phyloP scores from a whole-genome alignment of 164 flowering plant genomes.

The Euptelea pleiosperma region DNA sequence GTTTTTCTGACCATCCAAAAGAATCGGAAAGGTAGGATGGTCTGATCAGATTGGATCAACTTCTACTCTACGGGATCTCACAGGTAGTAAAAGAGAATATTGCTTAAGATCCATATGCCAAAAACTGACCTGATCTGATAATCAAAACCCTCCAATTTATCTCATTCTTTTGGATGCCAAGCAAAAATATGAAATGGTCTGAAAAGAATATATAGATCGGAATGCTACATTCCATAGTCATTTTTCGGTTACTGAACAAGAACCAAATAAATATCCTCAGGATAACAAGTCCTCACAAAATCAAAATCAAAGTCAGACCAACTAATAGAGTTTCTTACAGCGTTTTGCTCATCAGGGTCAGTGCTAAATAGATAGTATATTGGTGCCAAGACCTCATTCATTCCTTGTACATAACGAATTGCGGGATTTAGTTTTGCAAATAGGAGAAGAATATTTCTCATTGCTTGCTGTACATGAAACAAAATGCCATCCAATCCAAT shows the following conservation, averaged over 20 bases:
- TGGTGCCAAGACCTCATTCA: constrained; percentile 81
- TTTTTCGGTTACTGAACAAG: neutral
- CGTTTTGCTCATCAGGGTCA: constrained; percentile 46
- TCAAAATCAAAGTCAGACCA: neutral
- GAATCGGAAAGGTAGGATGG: no score
- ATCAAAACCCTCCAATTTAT: no score
- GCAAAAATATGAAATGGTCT: no score
- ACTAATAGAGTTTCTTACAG: constrained; percentile 39
- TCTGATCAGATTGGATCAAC: no score
- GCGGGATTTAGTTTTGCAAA: constrained; percentile 76
- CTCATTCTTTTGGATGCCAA: no score
- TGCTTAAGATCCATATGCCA: no score
- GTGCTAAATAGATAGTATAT: constrained; percentile 54
- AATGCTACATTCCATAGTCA: neutral
- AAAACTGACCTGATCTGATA: no score
- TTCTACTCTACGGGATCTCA: no score
- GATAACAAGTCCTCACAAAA: neutral
- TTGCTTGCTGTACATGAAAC: constrained; percentile 49
- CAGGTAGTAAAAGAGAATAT: no score
- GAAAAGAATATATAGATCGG: neutral
- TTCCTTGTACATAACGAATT: constrained; percentile 75
- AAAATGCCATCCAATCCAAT: constrained; percentile 8
- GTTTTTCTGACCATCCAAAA: no score
- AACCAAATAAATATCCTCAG: neutral
- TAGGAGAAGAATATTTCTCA: constrained; percentile 66